Base-by-base conservation (phyloP, 2,329 filamentous ascomycete species). In the Pseudopithomyces chartarum region DNA sequence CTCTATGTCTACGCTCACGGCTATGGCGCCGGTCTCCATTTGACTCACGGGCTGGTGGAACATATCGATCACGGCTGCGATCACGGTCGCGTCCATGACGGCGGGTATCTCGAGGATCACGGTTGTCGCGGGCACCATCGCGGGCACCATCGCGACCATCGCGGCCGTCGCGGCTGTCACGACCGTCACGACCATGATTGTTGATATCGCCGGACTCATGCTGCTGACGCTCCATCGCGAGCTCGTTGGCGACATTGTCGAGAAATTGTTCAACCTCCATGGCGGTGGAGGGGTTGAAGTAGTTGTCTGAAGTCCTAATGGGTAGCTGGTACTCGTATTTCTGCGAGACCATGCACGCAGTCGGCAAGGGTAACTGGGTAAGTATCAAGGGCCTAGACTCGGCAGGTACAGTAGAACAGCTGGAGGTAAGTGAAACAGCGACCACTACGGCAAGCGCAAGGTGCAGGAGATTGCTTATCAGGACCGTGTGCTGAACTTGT, bases 201-300 rank as follows among this genome's bases (percentile, higher is more conserved):
- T n/a, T n/a, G n/a, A n/a, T n/a, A n/a, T n/a, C n/a, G n/a, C n/a
- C n/a, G n/a, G n/a, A n/a, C n/a, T n/a, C n/a, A n/a, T n/a, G n/a
- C n/a, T n/a, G n/a, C n/a, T n/a, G n/a, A 38, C 50, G 70, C 19
- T 52, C 26, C 19, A 52, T 39, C 57, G 39, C 47, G 13, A 29
- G 13, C 47, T 50, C 47, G 33, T 50, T 34, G 5, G 62, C 67
- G 15, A 65, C 64, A 55, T 67, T 91, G 78, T 97, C 92, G 66
- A 97, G 87, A 63, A 97, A 85, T 64, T 92, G 91, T 82, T 97
- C 93, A 68, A 97, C 91, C 73, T 96, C 92, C 66, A 89, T 81
- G 76, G 83, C 84, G 45, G 42, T 45, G 23, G 23, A 6, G 33
- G 20, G 36, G 38, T 15, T 36, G 10, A 6, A 13, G 13, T 32